Conservation (phyloP, 2,329 filamentous ascomycete genomes). For the Aspergillus texensis region DNA sequence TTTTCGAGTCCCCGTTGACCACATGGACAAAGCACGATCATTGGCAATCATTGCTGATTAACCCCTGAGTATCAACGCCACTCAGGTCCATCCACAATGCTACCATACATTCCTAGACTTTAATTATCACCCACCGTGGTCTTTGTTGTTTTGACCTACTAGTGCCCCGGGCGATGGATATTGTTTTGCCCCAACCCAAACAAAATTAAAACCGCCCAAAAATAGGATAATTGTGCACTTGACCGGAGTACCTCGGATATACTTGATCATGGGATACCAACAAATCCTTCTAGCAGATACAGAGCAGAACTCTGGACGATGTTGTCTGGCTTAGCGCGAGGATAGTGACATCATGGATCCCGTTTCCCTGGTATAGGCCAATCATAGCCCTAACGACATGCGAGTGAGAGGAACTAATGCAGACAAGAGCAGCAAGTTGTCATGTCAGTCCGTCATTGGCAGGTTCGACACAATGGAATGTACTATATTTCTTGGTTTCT, state of each 20-base stretch:
- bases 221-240: no score
- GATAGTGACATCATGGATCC: not conserved
- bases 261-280: not conserved
- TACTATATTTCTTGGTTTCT: not conserved
- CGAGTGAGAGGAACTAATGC: not conserved
- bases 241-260: not conserved
- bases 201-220: not conserved
- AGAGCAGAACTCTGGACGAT: no score
- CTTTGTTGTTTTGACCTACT: not conserved
- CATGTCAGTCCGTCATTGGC: not conserved
- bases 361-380: not conserved
- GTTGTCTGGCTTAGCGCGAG: not conserved
- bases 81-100: not conserved
- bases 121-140: not conserved
- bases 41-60: not conserved
- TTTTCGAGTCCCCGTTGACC: not conserved
- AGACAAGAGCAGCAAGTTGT: not conserved
- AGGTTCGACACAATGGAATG: not conserved
- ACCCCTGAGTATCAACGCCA: not conserved
- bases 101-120: not conserved
- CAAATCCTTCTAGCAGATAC: not conserved
- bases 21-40: not conserved
- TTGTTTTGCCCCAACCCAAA: not conserved
- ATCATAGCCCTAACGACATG: not conserved
- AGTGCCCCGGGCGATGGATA: not conserved